Conservation (phyloP, 495 filamentous ascomycete genomes). For the Oleoguttula mirabilis region DNA sequence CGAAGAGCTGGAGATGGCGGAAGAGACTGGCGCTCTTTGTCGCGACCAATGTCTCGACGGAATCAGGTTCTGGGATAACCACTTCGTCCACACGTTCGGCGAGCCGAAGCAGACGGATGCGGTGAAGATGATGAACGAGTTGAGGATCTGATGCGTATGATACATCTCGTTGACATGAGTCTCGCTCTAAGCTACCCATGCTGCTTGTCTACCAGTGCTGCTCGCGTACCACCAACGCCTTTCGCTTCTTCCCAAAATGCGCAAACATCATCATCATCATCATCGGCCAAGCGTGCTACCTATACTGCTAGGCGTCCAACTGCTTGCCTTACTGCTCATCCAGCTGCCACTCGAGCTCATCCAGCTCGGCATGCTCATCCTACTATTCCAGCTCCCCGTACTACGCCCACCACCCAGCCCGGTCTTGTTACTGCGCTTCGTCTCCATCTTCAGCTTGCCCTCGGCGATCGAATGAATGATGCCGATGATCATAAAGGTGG, state of each 20-base stretch:
- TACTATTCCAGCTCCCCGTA: conserved; percentile 9
- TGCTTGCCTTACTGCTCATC: conserved; percentile 28
- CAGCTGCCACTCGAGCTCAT: conserved; percentile 25
- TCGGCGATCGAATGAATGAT: conserved; percentile 75
- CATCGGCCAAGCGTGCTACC: conserved; percentile 23
- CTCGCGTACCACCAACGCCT: too few species aligned
- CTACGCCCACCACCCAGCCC: conserved; percentile 8
- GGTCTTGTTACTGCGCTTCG: conserved; percentile 16
- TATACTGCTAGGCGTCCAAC: conserved; percentile 26
- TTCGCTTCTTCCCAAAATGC: too few species aligned
- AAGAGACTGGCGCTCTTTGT: conserved; percentile 31
- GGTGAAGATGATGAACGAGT: conserved; percentile 2
- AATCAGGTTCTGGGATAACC: conserved; percentile 34
- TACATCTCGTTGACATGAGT: too few species aligned
- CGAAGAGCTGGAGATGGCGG: conserved; percentile 89
- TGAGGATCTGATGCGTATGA: too few species aligned
- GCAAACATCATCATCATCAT: conserved; percentile 1
- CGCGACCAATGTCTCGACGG: conserved; percentile 33
- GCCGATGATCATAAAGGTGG: conserved; percentile 70
- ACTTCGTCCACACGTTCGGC: conserved; percentile 16
- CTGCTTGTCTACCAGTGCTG: too few species aligned
- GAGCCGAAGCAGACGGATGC: neutral
- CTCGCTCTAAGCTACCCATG: too few species aligned
- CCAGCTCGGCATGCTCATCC: conserved; percentile 21
- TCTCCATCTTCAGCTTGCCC: conserved; percentile 52